These are phyloP conservation scores for Haplosporangium gracile DNA, from an alignment of 192 early-diverging fungal species.

Conservation along the genomic window DNA sequence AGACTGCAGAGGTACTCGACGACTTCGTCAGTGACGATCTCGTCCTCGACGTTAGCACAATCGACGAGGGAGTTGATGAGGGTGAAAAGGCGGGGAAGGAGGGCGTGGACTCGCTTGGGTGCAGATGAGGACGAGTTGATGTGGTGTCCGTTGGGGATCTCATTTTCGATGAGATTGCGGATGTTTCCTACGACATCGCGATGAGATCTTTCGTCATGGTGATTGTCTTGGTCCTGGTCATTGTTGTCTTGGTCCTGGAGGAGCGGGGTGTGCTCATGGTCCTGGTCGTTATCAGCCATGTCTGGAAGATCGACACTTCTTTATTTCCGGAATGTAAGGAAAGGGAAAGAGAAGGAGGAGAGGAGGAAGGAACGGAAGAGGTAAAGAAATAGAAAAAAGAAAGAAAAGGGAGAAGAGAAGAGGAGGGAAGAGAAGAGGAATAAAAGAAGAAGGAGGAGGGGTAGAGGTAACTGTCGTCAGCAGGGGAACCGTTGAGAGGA, in stretches of 20 bases:
- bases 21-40: slow-evolving; percentile 44
- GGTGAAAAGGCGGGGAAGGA: slow-evolving; percentile 47
- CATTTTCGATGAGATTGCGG: slow-evolving; percentile 39
- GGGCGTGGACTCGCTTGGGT: slow-evolving; percentile 47
- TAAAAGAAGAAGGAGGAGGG: too few species aligned
- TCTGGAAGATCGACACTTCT: neutral
- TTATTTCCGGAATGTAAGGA: too few species aligned
- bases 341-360: neutral
- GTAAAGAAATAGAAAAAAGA: neutral
- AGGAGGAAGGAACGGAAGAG: neutral
- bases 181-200: slow-evolving; percentile 23
- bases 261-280: slow-evolving; percentile 33
- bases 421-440: too few species aligned
- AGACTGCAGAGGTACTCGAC: slow-evolving; percentile 44
- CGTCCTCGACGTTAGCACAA: slow-evolving; percentile 34
- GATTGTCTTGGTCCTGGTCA: slow-evolving; percentile 8
- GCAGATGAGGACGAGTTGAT: slow-evolving; percentile 20
- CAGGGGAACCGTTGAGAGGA: neutral
- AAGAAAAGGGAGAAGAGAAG: neutral
- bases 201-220: neutral
- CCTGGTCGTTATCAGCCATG: slow-evolving; percentile 44
- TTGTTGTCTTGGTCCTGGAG: slow-evolving; percentile 21
- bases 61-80: slow-evolving; percentile 54
- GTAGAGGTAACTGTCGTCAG: neutral
- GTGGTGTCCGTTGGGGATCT: slow-evolving; percentile 52